Evolutionary conservation across 2,329 filamentous ascomycete genomes (phyloP), one percentile per base, ranked within the genome.

Genomic region (Fusarium proliferatum): DNA sequence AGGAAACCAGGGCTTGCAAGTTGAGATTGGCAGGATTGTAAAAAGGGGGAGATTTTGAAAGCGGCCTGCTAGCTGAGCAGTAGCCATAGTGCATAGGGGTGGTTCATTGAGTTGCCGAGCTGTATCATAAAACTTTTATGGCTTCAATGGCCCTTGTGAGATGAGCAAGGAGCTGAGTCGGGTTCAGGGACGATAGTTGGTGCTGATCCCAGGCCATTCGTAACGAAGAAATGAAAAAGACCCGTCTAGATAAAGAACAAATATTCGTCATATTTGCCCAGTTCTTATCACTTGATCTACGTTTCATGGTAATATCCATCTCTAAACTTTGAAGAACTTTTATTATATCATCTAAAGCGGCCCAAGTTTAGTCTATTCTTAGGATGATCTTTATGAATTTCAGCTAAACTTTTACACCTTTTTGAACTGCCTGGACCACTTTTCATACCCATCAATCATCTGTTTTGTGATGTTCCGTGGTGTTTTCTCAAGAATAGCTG

Each of bases 371-470:
- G 13, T 28, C 23, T 48, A 34, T 9, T 21, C 3, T 28, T 34
- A 9, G 30, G 28, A 9, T 38, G 10, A 57, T 23, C 17, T 43
- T 36, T 17, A n/a, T 26, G 42, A 42, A 56, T n/a, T 38, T 15
- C 19, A 11, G 36, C 26, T 26, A 41, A 59, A 46, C 16, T 43
- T 51, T 23, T 69, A 79, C 16, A 70, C 48, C 53, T 68, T 76
- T 38, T 73, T 76, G 68, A 86, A 84, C 79, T 84, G 79, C 39
- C 70, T 78, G 30, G 84, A 83, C 89, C 89, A 93, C 52, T 81
- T 82, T 70, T 91, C 86, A 78, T 91, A 93, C 2, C 85, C 87
- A 21, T 83, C 77, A 60, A 92, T 82, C 85, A 93, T 88, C 58
- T 86, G 85, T 23, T 81, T 79, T 11, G 90, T 92, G 64, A 93